These are phyloP conservation scores for Penicillium sp. DNA, from an alignment of 2,329 filamentous ascomycete species.

Conservation along the genomic window DNA sequence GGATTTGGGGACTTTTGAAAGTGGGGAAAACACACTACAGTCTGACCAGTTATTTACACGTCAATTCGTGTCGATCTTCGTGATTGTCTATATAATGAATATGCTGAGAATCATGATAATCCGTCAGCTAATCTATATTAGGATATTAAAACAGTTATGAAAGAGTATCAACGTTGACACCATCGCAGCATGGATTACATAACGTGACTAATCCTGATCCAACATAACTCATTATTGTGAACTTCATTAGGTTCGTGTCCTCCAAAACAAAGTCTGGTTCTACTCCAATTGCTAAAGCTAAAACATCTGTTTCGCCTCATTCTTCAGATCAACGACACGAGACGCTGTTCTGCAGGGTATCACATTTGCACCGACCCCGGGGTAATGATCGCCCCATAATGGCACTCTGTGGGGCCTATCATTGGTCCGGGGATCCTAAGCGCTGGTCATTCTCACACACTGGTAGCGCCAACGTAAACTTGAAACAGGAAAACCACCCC, in stretches of 20 bases:
- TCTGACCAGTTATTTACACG: background rate
- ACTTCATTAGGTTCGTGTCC: too few species aligned
- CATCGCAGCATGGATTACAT: background rate
- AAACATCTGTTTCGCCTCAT: background rate
- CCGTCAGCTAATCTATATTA: background rate
- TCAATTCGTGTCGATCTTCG: background rate
- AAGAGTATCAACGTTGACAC: background rate
- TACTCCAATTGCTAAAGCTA: background rate
- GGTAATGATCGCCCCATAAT: constrained; percentile 1
- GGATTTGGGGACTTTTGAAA: constrained; percentile 7
- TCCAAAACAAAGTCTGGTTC: background rate
- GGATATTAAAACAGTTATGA: background rate
- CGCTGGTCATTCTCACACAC: constrained; percentile 6
- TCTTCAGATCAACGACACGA: background rate
- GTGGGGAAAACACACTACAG: background rate
- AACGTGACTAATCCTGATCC: background rate
- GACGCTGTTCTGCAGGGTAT: background rate
- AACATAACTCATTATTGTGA: background rate
- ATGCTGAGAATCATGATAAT: background rate
- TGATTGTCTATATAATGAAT: background rate
- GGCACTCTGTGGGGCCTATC: background rate
- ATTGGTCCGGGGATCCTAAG: constrained; percentile 5
- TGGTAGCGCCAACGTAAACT: constrained; percentile 5
- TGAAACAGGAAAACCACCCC: background rate
- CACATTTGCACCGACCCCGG: background rate